A percentile compares a stretch with the other conserved stretches of the same genome.
Evolutionary conservation across 305 asterid species (phyloP).

Genomic region (Fraxinus sp.): DNA sequence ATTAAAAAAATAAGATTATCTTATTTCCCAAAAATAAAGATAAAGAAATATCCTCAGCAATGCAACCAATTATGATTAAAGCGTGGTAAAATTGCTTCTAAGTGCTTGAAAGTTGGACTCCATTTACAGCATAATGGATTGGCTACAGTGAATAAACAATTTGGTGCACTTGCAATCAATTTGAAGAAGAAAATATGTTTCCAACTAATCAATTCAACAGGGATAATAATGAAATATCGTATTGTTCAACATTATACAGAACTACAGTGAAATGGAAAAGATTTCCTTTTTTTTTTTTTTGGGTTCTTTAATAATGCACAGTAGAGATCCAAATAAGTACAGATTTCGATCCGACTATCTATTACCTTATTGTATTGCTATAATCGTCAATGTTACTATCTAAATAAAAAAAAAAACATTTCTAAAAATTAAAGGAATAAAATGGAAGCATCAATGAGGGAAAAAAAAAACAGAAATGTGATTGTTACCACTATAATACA

Average conservation of each 20-base stretch:
- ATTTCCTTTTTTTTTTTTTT: not conserved
- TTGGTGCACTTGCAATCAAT: not conserved
- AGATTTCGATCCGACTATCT: not conserved
- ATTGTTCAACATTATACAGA: not conserved
- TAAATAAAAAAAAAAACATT: slow-evolving; percentile 30
- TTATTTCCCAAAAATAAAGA: not conserved
- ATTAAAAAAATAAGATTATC: not conserved
- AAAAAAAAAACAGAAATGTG: slow-evolving; percentile 13
- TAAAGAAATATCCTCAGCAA: not conserved
- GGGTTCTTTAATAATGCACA: not conserved
- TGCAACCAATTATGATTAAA: not conserved
- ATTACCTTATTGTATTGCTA: slow-evolving; percentile 22
- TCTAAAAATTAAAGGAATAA: slow-evolving; percentile 36
- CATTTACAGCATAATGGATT: not conserved
- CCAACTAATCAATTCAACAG: not conserved
- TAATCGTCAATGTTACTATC: slow-evolving; percentile 32
- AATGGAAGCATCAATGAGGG: slow-evolving; percentile 29
- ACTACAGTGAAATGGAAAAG: not conserved
- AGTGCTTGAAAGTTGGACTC: slow-evolving; percentile 6
- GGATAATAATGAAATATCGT: not conserved
- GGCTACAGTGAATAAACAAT: not conserved
- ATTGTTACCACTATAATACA: slow-evolving; percentile 50
- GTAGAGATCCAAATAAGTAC: not conserved
- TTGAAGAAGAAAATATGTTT: not conserved
- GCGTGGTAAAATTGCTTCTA: not conserved